Evolutionary conservation across 2,329 filamentous ascomycete species (phyloP).

Genomic region (Fusarium burgessii): DNA sequence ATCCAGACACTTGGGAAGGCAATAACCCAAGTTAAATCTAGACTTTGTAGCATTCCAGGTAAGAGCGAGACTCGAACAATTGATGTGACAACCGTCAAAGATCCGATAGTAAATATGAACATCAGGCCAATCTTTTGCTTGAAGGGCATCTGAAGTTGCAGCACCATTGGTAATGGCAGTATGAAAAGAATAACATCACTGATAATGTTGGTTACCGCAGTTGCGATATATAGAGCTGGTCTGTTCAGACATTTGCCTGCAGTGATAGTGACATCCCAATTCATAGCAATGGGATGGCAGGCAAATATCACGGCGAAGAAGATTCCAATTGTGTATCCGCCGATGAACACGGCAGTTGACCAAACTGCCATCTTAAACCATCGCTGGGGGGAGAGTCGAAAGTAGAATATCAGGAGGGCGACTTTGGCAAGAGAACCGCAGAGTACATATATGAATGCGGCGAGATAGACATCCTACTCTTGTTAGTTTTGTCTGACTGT

Average conservation of each 20-base stretch:
- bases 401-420: constrained; percentile 55
- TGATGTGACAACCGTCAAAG: constrained; percentile 51
- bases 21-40: constrained; percentile 49
- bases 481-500: not conserved
- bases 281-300: constrained; percentile 50
- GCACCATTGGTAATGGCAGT: constrained; percentile 60
- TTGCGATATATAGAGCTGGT: constrained; percentile 61
- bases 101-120: constrained; percentile 59
- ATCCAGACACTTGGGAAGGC: constrained; percentile 48
- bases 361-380: constrained; percentile 51
- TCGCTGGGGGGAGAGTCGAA: constrained; percentile 51
- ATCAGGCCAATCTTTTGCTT: constrained; percentile 61
- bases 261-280: constrained; percentile 48
- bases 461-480: constrained; percentile 45
- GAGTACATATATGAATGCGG: constrained; percentile 50
- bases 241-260: constrained; percentile 58
- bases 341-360: constrained; percentile 47
- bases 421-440: constrained; percentile 53
- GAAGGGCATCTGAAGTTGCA: constrained; percentile 58
- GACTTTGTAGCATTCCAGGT: constrained; percentile 41
- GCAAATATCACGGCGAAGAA: constrained; percentile 53
- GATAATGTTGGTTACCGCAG: constrained; percentile 60
- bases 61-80: constrained; percentile 48
- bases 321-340: constrained; percentile 50
- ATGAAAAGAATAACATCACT: constrained; percentile 61